These are phyloP conservation scores for Taphrina pruni DNA, from an alignment of 1,139 yeast genomes.

Conservation along the genomic window DNA sequence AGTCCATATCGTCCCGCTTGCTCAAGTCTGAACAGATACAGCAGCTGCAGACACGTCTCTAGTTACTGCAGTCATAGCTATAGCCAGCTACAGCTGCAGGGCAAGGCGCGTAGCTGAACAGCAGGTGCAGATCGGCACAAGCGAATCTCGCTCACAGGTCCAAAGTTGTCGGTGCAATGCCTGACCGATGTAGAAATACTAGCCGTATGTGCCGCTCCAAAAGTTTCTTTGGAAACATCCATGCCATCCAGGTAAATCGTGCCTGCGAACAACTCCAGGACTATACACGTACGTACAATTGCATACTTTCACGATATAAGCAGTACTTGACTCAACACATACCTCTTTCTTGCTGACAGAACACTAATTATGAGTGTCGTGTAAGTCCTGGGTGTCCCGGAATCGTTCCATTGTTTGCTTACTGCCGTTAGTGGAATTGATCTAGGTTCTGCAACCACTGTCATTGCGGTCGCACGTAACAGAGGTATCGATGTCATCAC, in stretches of 20 bases:
- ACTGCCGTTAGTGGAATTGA: constrained; percentile 69
- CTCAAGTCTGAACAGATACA: too few species aligned
- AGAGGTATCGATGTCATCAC: constrained; percentile 98
- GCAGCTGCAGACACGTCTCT: too few species aligned
- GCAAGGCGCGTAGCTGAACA: too few species aligned
- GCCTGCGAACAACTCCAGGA: background rate
- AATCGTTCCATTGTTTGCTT: too few species aligned
- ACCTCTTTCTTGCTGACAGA: background rate
- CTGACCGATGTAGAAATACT: background rate
- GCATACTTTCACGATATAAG: background rate
- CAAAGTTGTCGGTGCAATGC: background rate
- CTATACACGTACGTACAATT: too few species aligned
- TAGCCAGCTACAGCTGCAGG: too few species aligned
- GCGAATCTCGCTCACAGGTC: too few species aligned
- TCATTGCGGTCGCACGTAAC: constrained; percentile 96
- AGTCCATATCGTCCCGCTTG: too few species aligned
- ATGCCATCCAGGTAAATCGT: background rate
- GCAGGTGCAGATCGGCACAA: too few species aligned
- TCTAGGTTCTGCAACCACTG: constrained; percentile 93
- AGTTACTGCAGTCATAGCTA: too few species aligned
- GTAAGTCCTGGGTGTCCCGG: background rate
- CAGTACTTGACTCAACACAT: background rate
- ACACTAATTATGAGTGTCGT: constrained; percentile 19
- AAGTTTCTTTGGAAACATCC: constrained; percentile 19
- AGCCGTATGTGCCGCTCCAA: constrained; percentile 6